Evolutionary conservation across 495 filamentous ascomycete genomes (phyloP), one percentile per base, ranked within the genome.

Genomic region (Penicillium longicatenatum): DNA sequence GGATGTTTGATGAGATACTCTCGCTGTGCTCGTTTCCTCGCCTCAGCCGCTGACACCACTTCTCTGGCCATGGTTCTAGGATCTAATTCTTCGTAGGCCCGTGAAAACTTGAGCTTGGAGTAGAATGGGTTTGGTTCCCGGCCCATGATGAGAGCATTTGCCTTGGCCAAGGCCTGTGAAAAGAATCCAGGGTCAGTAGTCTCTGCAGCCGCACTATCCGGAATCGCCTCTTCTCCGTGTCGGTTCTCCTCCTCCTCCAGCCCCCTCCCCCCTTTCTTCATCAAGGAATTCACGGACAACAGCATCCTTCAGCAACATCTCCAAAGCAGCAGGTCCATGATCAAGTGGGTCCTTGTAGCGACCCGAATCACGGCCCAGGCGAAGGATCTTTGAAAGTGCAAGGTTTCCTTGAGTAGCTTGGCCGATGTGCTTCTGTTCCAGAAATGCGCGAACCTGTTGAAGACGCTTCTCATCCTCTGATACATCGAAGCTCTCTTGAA

Each of bases 401-500:
- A 98, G 81, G 64, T 92, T 96, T 48, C 86, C 80, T 58, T 83
- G 77, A 10, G 79, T 79, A 19, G 78, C 74, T 31, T 81, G 80
- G 29, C 88, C 89, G 19, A 97, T 79, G 62, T 98, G 92, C 64
- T 92, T 93, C 57, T 91, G 89, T 64, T 96, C 90, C 43, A 99
- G 73, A 64, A 99, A 98, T 6, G 93, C 87, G 64, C 90, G 90
- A 50, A 99, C 91, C 75, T 99, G 94, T 65, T 97, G 89, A 55
- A 97, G 77, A 24, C 94, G 92, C 71, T 99, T 99, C 73, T 97
- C 91, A 66, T 99, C 95, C 71, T 99, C 94, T 8, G 92, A 93
- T n/a, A 99, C 92, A 74, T 99, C 94, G 68, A 99, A 99, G 68
- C 96, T 99, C 70, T 99, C 94, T 72, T 99, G 94, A 57, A 99